phyloP scores from a whole-genome alignment of 1,284 basidiomycete genomes.

The Agroathelia rolfsii region DNA sequence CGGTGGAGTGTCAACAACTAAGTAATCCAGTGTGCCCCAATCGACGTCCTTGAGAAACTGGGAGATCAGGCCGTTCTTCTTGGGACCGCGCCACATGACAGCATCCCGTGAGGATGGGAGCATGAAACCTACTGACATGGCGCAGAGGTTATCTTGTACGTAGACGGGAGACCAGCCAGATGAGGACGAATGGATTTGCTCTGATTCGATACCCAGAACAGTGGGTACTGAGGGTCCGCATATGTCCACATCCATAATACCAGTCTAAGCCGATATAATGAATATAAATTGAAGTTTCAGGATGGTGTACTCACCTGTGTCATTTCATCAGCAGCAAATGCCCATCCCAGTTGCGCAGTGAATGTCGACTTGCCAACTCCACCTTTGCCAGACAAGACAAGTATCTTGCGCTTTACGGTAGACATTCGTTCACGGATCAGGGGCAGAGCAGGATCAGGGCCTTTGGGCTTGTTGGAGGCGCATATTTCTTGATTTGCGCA shows the following conservation, averaged over 20 bases:
- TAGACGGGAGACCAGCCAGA: slow-evolving; percentile 98
- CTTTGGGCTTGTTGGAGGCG: slow-evolving; percentile 69
- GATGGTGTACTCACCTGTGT: slow-evolving; percentile 48
- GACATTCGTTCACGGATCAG: slow-evolving; percentile 79
- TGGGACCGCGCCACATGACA: slow-evolving; percentile 98
- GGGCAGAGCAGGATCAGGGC: slow-evolving; percentile 88
- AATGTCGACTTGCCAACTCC: slow-evolving; percentile 99
- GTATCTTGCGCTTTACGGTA: slow-evolving; percentile 80
- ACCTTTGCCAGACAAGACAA: slow-evolving; percentile 94
- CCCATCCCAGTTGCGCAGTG: slow-evolving; percentile 93
- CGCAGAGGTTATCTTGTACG: slow-evolving; percentile 90
- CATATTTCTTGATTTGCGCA: slow-evolving; percentile 95
- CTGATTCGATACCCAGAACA: slow-evolving; percentile 84
- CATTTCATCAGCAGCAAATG: slow-evolving; percentile 83
- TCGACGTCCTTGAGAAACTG: slow-evolving; percentile 99
- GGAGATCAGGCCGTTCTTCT: slow-evolving; percentile 98
- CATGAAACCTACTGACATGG: slow-evolving; percentile 98
- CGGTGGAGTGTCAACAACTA: slow-evolving; percentile 95
- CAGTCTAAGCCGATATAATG: slow-evolving; percentile 74
- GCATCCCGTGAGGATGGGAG: slow-evolving; percentile 84
- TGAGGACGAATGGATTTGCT: slow-evolving; percentile 87
- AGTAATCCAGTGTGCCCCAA: slow-evolving; percentile 92
- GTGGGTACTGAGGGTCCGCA: slow-evolving; percentile 98
- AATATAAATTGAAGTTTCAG: slow-evolving; percentile 32
- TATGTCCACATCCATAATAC: slow-evolving; percentile 98